Evolutionary conservation across 2,329 filamentous ascomycete genomes (phyloP), one percentile per base, ranked within the genome.

Genomic region (Exophiala oligosperma): DNA sequence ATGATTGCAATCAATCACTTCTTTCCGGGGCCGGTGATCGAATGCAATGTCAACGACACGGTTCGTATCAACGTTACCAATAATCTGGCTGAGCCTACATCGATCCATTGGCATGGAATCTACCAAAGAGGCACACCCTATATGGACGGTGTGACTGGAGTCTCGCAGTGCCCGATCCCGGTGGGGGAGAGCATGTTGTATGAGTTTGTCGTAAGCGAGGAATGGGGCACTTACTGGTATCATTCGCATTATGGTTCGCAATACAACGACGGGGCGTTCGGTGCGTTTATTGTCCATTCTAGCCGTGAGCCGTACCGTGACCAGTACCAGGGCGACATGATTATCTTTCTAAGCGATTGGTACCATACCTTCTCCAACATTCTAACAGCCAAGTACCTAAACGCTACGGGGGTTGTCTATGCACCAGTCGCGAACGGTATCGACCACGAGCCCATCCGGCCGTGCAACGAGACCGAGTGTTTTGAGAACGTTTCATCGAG

Each of bases 71-170:
- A 89, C 35, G 78, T 91, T 43, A 74, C 83, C 62, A 92, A 92
- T 64, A 78, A 81, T 14, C 83, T 88, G 0, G 76, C 77, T 14
- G 89, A 91, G 63, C 81, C 79, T 11, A 88, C 86, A 5, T 82
- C 81, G 32, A 77, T 92, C 3, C 89, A 92, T 69, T 92, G 89
- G 70, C 89, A 92, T 64, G 89, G 89, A 8, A 78, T 93, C 60
- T 91, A 85, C 68, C 88, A 91, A 69, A 90, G 90, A 64, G 88
- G 87, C 8, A 89, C 87, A 0, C 89, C 84, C 59, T 79, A 80
- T 54, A 90, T 91, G 87, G 89, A 92, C 66, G 89, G 89, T 0
- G 81, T 87, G 1, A 77, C 84, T 0, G 86, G 83, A 28, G 79
- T 89, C 4, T 87, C 84, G 0, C 88, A 90, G 68, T 90, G 87